A percentile compares a stretch with the other conserved stretches of the same genome.
Conservation (phyloP, 495 filamentous ascomycete species). For the Cenococcum geophilum region DNA sequence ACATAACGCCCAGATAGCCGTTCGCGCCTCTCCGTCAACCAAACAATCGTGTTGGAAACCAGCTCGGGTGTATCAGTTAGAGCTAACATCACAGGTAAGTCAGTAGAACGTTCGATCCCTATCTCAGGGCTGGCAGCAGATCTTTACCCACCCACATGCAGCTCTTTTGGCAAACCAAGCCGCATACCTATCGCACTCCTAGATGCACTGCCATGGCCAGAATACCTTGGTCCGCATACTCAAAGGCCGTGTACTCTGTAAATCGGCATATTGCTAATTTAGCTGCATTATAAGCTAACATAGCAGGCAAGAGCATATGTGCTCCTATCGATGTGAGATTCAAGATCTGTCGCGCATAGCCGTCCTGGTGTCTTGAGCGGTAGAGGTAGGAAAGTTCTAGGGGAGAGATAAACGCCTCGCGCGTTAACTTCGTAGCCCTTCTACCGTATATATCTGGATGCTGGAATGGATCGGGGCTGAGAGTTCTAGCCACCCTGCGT, state of each 20-base stretch:
- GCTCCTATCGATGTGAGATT: constrained; percentile 1
- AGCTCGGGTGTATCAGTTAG: constrained; percentile 43
- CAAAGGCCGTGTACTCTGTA: neutral
- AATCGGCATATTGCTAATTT: neutral
- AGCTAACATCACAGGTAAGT: constrained; percentile 6
- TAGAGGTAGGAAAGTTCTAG: neutral
- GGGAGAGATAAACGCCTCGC: neutral
- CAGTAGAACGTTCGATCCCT: neutral
- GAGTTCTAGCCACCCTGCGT: neutral
- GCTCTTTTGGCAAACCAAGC: neutral
- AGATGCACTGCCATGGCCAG: neutral
- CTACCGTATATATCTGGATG: neutral
- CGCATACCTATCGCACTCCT: neutral
- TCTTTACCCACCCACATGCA: neutral
- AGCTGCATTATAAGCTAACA: neutral
- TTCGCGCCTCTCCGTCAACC: constrained; percentile 42
- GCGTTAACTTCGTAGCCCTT: constrained; percentile 3
- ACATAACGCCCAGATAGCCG: constrained; percentile 48
- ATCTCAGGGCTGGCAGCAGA: neutral
- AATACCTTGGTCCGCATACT: constrained; percentile 2
- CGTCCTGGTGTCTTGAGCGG: neutral
- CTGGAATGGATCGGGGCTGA: neutral
- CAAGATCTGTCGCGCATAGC: neutral
- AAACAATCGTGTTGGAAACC: constrained; percentile 44
- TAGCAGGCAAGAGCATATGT: constrained; percentile 10